Evolutionary conservation across 805 yeast genomes (phyloP).

Genomic region (Starmerella gropengiesseri): DNA sequence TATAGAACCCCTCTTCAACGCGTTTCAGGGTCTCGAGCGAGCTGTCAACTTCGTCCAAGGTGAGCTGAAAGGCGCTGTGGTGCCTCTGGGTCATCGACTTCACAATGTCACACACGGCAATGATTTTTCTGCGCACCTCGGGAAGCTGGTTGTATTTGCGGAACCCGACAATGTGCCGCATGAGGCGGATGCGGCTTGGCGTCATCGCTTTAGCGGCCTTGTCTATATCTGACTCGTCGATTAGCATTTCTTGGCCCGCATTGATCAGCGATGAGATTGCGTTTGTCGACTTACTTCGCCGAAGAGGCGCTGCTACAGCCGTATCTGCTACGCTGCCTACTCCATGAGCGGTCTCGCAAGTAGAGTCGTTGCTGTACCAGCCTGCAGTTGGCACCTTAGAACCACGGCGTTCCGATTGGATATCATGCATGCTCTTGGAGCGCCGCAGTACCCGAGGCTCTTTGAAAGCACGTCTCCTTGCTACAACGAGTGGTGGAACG

Average conservation of each 20-base stretch:
- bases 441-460: too few species aligned
- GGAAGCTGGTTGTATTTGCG: constrained; percentile 8
- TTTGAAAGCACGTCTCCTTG: too few species aligned
- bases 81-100: constrained; percentile 1
- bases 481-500: too few species aligned
- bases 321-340: too few species aligned
- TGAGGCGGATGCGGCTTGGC: constrained; percentile 1
- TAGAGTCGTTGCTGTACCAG: too few species aligned
- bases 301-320: too few species aligned
- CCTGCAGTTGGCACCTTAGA: too few species aligned
- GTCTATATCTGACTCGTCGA: background rate
- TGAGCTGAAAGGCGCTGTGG: background rate
- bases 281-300: too few species aligned
- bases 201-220: background rate
- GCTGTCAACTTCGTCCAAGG: constrained; percentile 6
- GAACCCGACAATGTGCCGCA: constrained; percentile 15
- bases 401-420: too few species aligned
- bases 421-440: too few species aligned
- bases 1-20: constrained; percentile 8
- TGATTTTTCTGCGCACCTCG: background rate
- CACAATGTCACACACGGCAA: background rate
- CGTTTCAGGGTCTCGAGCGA: constrained; percentile 6
- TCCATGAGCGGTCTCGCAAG: too few species aligned
- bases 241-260: background rate
- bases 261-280: too few species aligned